Conservation (phyloP, 208 protist species). For the Tritrichomonas foetus region DNA sequence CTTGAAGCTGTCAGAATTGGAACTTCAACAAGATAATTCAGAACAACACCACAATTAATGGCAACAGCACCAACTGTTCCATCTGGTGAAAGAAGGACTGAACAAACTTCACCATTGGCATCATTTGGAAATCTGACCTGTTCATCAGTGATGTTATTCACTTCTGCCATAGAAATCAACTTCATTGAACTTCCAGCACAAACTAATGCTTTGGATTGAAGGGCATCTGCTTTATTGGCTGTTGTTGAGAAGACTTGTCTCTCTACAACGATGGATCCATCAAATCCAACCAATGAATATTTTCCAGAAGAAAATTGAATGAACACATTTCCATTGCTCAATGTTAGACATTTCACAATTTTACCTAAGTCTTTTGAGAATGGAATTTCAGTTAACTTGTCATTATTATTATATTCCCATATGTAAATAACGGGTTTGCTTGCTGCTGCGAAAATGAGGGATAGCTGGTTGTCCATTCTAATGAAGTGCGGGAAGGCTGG, state of each 20-base stretch:
- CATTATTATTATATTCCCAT: background rate
- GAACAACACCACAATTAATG: background rate
- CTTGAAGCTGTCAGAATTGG: background rate
- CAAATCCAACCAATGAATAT: background rate
- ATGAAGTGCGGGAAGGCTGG: constrained; percentile 3
- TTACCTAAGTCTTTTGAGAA: background rate
- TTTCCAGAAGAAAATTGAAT: constrained; percentile 22
- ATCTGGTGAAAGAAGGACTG: background rate
- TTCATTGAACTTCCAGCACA: background rate
- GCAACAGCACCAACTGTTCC: background rate
- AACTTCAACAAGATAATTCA: constrained; percentile 29
- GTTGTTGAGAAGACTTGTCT: background rate
- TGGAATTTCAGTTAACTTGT: background rate
- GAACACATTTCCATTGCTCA: background rate
- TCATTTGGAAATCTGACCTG: background rate
- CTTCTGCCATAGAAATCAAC: background rate
- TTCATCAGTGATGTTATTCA: constrained; percentile 14
- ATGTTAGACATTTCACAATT: constrained; percentile 27
- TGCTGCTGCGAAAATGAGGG: background rate
- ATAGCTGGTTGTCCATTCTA: background rate
- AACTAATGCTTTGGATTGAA: background rate
- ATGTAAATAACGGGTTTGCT: background rate
- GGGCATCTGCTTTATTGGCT: background rate
- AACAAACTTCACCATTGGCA: background rate
- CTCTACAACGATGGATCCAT: background rate